A percentile compares a stretch with the other conserved stretches of the same genome.
Evolutionary conservation across 1,284 basidiomycete species (phyloP).

Genomic region (Leccinum subspadiceum): DNA sequence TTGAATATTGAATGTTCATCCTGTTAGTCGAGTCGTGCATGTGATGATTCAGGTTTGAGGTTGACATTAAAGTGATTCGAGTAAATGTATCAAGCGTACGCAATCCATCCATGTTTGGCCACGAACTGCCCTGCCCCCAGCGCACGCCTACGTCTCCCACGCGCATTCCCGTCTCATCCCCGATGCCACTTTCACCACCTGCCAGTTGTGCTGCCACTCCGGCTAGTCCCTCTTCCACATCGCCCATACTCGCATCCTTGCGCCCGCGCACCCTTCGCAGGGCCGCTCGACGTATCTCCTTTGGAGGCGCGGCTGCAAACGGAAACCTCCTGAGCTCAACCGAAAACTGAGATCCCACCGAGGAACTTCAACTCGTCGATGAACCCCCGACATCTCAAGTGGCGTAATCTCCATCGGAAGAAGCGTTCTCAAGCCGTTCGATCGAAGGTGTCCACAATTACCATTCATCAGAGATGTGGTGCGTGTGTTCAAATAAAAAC

Average conservation of each 20-base stretch:
- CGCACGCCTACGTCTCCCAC: constrained; percentile 33
- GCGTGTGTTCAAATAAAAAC: too few species aligned
- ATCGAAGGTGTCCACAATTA: too few species aligned
- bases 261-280: constrained; percentile 35
- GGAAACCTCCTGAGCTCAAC: constrained; percentile 7
- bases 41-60: too few species aligned
- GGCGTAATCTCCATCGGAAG: too few species aligned
- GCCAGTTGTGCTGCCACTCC: constrained; percentile 2
- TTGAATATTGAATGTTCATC: too few species aligned
- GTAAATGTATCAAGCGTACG: constrained; percentile 7
- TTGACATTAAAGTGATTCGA: background rate
- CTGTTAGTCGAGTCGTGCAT: background rate
- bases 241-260: constrained; percentile 6
- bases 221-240: background rate
- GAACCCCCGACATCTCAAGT: too few species aligned
- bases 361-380: too few species aligned
- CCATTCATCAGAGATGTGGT: too few species aligned
- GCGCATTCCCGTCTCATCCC: constrained; percentile 34
- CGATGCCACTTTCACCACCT: constrained; percentile 27
- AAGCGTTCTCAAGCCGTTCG: too few species aligned
- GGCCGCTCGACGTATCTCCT: constrained; percentile 35
- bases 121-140: constrained; percentile 32
- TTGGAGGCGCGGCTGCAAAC: constrained; percentile 19
- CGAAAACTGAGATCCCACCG: constrained; percentile 5
- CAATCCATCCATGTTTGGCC: constrained; percentile 36